Percentiles rank a stretch among this genome's conserved stretches.
Evolutionary conservation across 352 stramenopile genomes (phyloP).

Genomic region (Globisporangium nodosum): DNA sequence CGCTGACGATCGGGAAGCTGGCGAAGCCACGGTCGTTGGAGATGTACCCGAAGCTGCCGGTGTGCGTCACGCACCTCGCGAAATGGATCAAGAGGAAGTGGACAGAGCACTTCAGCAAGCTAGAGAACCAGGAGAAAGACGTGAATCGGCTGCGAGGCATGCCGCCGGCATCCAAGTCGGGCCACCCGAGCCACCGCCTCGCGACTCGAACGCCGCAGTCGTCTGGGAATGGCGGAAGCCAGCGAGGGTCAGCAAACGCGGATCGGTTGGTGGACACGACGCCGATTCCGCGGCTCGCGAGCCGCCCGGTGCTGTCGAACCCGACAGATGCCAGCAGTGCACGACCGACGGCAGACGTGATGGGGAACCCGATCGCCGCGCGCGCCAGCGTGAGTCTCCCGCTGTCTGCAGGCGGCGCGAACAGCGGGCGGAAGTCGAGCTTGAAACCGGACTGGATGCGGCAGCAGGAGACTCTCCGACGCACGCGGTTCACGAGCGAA

Average conservation of each 20-base stretch:
- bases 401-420: conserved; percentile 4
- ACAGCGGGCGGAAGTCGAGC: conserved; percentile 17
- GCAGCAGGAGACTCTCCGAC: conserved; percentile 48
- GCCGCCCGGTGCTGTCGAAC: conserved; percentile 6
- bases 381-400: conserved; percentile 7
- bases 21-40: conserved; percentile 34
- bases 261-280: conserved; percentile 18
- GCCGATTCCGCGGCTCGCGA: conserved; percentile 21
- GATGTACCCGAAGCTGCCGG: conserved; percentile 27
- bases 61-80: conserved; percentile 37
- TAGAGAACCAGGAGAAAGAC: conserved; percentile 7
- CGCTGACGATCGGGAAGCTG: conserved; percentile 52
- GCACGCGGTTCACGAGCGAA: conserved; percentile 57
- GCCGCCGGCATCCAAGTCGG: conserved; percentile 5
- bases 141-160: not conserved
- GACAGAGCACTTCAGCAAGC: conserved; percentile 40
- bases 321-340: not conserved
- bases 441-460: conserved; percentile 74
- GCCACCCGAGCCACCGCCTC: conserved; percentile 13
- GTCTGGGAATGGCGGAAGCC: conserved; percentile 6
- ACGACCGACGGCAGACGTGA: conserved; percentile 4
- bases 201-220: conserved; percentile 8
- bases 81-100: conserved; percentile 74
- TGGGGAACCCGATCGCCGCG: conserved; percentile 6
- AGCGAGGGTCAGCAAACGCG: not conserved